Evolutionary conservation across 179 eudicot genomes (phyloP), one percentile per base, ranked within the genome.

Genomic region (Vitellaria paradoxa): DNA sequence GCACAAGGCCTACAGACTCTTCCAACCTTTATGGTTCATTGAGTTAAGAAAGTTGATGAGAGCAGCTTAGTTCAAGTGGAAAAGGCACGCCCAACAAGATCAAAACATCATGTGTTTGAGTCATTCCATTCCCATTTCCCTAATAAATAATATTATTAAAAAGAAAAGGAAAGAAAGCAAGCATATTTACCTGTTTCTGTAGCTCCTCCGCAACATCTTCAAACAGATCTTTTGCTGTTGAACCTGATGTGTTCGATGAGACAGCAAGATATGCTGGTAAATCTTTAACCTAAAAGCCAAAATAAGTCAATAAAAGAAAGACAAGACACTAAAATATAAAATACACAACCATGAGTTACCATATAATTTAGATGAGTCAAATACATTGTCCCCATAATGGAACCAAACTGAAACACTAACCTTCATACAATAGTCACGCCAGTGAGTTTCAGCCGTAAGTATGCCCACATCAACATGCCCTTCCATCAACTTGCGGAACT

Each of bases 181-280:
- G 24, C 6, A 65, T 8, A 12, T 4, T 23, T 69, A 91, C 99
- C 97, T 89, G 91, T 81, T 92, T 96, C 82, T 86, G 92, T 57
- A 93, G 91, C 88, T 96, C 99, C 84, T 96, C 99, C 23, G 82
- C 80, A 65, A 96, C 93, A 83, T 96, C 99, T 83, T 91, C 96
- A 84, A 96, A 96, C 82, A 96, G 76, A 75, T 94, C 99, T 85
- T 93, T 92, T 46, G 96, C 88, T 56, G 97, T 91, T 61, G 94
- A 87, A 45, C 99, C 99, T 37, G 96, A 85, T 59, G 86, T 87
- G 81, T 96, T 96, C 70, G 99, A 94, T 13, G 98, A 89, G 62
- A 96, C 93, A 64, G 93, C 97, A 76, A 87, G 69, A 87, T 87
- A 96, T 78, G 96, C 90, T 49, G 94, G 86, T 70, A 83, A 81